Evolutionary conservation across 192 early-diverging fungal species (phyloP).

Genomic region (Podila horticola): DNA sequence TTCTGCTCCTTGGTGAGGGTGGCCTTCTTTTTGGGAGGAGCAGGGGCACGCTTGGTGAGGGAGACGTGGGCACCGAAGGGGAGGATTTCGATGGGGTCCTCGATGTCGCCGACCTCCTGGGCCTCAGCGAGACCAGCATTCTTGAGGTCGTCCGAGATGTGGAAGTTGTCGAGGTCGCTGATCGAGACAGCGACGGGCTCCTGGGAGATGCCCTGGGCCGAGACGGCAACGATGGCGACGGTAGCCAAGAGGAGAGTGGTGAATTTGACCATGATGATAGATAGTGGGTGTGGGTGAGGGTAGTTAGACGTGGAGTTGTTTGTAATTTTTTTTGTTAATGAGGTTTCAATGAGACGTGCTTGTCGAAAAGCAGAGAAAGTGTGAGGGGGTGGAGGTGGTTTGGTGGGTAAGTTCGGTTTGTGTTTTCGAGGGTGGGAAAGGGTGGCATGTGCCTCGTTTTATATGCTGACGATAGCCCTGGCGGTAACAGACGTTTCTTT

Average conservation of each 20-base stretch:
- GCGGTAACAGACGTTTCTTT: no score
- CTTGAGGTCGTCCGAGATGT: not conserved
- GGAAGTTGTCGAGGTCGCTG: not conserved
- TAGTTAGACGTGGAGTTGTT: not conserved
- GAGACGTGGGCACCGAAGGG: conserved; percentile 9
- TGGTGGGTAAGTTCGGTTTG: not conserved
- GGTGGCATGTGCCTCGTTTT: not conserved
- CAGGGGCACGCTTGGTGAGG: conserved; percentile 16
- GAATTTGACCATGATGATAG: conserved; percentile 36
- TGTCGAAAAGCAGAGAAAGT: conserved; percentile 6
- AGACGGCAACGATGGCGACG: conserved; percentile 33
- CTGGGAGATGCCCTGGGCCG: conserved; percentile 12
- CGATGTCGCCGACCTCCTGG: no score
- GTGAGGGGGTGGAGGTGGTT: not conserved
- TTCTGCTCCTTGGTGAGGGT: conserved; percentile 23
- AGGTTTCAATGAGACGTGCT: conserved; percentile 4
- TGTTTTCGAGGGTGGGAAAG: not conserved
- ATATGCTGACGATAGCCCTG: not conserved
- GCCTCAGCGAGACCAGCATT: not conserved
- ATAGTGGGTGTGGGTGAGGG: not conserved
- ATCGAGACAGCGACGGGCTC: not conserved
- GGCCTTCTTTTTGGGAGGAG: conserved; percentile 9
- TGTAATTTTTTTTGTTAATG: not conserved
- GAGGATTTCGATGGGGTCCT: not conserved
- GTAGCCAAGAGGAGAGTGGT: conserved; percentile 44